A percentile compares a stretch with the other conserved stretches of the same genome.
Evolutionary conservation across 352 stramenopile genomes (phyloP).

Genomic region (Phytopythium mirpurense): DNA sequence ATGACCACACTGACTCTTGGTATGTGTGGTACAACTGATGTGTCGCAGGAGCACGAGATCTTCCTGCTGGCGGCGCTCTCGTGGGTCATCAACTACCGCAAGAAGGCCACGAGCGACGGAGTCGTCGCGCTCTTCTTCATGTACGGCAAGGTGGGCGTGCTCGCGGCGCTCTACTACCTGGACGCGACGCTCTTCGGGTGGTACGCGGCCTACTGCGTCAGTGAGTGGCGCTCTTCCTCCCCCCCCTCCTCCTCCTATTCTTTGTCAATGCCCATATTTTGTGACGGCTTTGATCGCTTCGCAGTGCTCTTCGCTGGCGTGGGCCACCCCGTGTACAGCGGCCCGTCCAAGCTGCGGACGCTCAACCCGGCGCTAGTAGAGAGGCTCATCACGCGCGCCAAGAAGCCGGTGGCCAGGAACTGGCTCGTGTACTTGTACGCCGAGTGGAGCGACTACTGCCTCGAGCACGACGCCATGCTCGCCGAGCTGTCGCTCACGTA

Average conservation of each 20-base stretch:
- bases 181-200: constrained; percentile 56
- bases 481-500: constrained; percentile 64
- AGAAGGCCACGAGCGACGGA: constrained; percentile 65
- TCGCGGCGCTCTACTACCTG: constrained; percentile 62
- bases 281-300: too few species aligned
- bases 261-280: too few species aligned
- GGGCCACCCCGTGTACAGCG: constrained; percentile 56
- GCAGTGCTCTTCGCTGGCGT: constrained; percentile 57
- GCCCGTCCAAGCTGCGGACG: constrained; percentile 43
- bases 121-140: constrained; percentile 63
- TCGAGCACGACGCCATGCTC: constrained; percentile 70
- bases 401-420: constrained; percentile 24
- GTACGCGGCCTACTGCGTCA: constrained; percentile 52
- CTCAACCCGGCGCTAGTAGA: constrained; percentile 44
- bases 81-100: constrained; percentile 68
- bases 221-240: too few species aligned
- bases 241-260: too few species aligned
- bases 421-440: constrained; percentile 75
- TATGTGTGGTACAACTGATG: neutral
- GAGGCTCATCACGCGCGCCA: constrained; percentile 34
- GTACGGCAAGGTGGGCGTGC: constrained; percentile 59
- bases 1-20: neutral
- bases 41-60: constrained; percentile 62
- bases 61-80: constrained; percentile 49
- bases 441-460: constrained; percentile 69